These are phyloP conservation scores for Testicularia cyperi DNA, from an alignment of 1,284 basidiomycete species.

Conservation along the genomic window DNA sequence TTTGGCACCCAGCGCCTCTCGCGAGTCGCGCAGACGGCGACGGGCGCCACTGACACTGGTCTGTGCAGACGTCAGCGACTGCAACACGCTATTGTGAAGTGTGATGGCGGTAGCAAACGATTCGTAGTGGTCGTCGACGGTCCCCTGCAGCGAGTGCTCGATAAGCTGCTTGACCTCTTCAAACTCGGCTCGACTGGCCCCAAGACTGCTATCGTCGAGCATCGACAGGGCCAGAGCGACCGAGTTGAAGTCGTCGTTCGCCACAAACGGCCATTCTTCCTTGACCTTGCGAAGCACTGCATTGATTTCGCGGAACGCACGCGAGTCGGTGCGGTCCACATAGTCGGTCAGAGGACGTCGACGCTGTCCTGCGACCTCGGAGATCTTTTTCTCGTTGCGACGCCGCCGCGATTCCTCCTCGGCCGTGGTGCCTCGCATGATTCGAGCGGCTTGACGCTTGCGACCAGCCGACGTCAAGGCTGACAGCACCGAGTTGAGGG, in stretches of 20 bases:
- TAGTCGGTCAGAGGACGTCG: slow-evolving; percentile 38
- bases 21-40: slow-evolving; percentile 44
- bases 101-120: slow-evolving; percentile 60
- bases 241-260: slow-evolving; percentile 56
- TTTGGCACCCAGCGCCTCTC: slow-evolving; percentile 55
- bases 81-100: slow-evolving; percentile 53
- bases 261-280: slow-evolving; percentile 54
- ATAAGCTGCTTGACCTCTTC: slow-evolving; percentile 48
- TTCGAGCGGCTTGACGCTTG: slow-evolving; percentile 51
- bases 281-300: slow-evolving; percentile 58
- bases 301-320: slow-evolving; percentile 49
- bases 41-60: slow-evolving; percentile 44
- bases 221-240: slow-evolving; percentile 52
- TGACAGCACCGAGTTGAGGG: slow-evolving; percentile 46
- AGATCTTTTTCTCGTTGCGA: slow-evolving; percentile 43
- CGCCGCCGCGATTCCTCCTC: slow-evolving; percentile 44
- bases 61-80: slow-evolving; percentile 44
- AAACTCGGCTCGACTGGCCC: slow-evolving; percentile 44
- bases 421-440: slow-evolving; percentile 54
- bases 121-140: slow-evolving; percentile 58
- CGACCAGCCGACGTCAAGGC: slow-evolving; percentile 51
- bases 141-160: slow-evolving; percentile 54
- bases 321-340: slow-evolving; percentile 37
- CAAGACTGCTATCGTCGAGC: slow-evolving; percentile 52
- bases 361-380: slow-evolving; percentile 22